phyloP scores from a whole-genome alignment of 2,329 filamentous ascomycete species.

The Ceratocystis diversiconidia region DNA sequence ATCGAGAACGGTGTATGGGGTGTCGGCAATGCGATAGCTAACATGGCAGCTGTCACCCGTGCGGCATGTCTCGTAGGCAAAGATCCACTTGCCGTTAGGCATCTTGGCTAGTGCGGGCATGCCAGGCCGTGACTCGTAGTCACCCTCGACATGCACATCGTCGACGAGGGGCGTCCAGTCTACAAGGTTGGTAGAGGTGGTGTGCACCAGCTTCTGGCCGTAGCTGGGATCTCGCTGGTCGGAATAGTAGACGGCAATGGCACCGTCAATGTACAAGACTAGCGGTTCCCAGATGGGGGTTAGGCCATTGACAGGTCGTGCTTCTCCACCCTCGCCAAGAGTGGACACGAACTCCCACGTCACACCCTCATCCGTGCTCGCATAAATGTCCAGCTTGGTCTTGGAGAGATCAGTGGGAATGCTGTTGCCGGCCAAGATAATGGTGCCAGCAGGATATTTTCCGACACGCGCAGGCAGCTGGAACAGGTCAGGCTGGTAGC shows the following conservation, averaged over 20 bases:
- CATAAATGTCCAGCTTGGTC: conserved; percentile 58
- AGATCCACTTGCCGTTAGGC: conserved; percentile 46
- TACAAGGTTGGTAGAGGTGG: conserved; percentile 43
- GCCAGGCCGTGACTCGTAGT: conserved; percentile 41
- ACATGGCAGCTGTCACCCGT: conserved; percentile 32
- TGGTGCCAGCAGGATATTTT: conserved; percentile 44
- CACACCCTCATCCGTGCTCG: conserved; percentile 42
- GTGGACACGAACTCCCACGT: conserved; percentile 55
- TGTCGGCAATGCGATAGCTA: conserved; percentile 31
- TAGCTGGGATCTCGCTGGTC: conserved; percentile 53
- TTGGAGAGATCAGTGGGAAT: conserved; percentile 44
- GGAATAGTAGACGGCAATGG: conserved; percentile 54
- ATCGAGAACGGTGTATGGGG: conserved; percentile 27
- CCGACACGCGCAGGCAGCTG: conserved; percentile 45
- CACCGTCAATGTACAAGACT: conserved; percentile 40
- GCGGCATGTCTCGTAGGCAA: conserved; percentile 48
- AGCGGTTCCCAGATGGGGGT: conserved; percentile 64
- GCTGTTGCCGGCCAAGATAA: conserved; percentile 47
- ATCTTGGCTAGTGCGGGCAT: conserved; percentile 51
- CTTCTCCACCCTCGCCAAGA: conserved; percentile 49
- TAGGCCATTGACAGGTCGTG: conserved; percentile 46
- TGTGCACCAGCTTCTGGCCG: conserved; percentile 56
- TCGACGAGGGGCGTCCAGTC: conserved; percentile 48
- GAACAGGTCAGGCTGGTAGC: conserved; percentile 57
- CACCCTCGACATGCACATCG: conserved; percentile 47